A percentile compares a stretch with the other conserved stretches of the same genome.
Conservation (phyloP, 2,329 filamentous ascomycete genomes). For the Fusarium scirpi region DNA sequence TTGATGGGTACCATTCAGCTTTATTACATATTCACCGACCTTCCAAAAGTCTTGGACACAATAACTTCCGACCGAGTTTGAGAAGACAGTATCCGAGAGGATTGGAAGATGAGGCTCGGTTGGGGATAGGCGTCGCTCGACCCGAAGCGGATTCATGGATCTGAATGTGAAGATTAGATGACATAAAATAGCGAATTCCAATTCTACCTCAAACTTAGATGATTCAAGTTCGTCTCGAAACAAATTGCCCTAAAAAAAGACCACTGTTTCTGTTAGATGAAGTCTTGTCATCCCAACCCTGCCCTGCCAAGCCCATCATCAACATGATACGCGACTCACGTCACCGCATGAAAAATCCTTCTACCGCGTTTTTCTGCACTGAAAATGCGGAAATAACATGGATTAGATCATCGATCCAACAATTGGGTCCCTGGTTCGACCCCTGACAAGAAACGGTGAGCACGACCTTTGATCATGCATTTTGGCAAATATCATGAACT, state of each 20-base stretch:
- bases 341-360: not conserved
- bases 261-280: not conserved
- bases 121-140: not conserved
- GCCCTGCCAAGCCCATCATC: not conserved
- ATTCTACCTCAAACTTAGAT: not conserved
- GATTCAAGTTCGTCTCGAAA: not conserved
- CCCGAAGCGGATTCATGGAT: too few relatives aligned
- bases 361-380: not conserved
- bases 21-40: slow-evolving; percentile 3
- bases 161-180: not conserved
- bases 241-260: not conserved
- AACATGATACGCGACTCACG: slow-evolving; percentile 7
- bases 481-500: slow-evolving; percentile 42
- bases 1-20: not conserved
- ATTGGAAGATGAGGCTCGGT: slow-evolving; percentile 2
- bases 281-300: not conserved
- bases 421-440: not conserved
- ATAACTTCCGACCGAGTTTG: not conserved
- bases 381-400: not conserved
- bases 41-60: not conserved
- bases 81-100: not conserved
- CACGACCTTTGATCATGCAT: slow-evolving; percentile 33
- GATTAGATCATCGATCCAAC: not conserved
- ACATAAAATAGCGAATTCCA: not conserved
- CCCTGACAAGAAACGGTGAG: slow-evolving; percentile 34